Percentiles rank a stretch among this genome's conserved stretches.
Evolutionary conservation across 176 grass and related monocot genomes (phyloP).

Genomic region (Saccharum officinarum): DNA sequence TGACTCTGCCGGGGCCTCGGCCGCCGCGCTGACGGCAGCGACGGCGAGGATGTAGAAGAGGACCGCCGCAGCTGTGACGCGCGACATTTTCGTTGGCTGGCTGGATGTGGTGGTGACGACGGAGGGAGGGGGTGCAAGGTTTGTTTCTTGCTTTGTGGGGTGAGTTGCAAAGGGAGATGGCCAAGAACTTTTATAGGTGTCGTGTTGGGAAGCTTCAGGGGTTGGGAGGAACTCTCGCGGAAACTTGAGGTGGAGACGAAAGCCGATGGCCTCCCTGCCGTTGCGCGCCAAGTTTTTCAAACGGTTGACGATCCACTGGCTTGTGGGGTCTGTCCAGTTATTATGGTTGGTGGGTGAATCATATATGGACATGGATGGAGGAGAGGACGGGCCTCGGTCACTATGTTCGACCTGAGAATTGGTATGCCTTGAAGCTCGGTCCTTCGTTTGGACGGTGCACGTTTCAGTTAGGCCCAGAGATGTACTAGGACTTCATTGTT

Average conservation of each 20-base stretch:
- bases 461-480: not conserved
- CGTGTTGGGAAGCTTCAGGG: not conserved
- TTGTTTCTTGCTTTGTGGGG: slow-evolving; percentile 48
- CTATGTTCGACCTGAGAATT: not conserved
- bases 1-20: slow-evolving; percentile 37
- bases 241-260: not conserved
- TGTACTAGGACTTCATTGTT: not conserved
- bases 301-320: not conserved
- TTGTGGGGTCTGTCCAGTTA: not conserved
- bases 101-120: not conserved
- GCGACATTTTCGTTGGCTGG: slow-evolving; percentile 41
- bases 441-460: not conserved
- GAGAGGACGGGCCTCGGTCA: not conserved
- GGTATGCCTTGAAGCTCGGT: not conserved
- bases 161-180: slow-evolving; percentile 24
- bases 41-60: slow-evolving; percentile 49
- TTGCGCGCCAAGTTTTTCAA: slow-evolving; percentile 39
- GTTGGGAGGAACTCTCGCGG: not conserved
- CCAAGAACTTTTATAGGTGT: slow-evolving; percentile 16
- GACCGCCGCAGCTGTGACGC: slow-evolving; percentile 7
- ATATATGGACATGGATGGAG: too few species aligned
- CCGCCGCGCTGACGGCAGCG: not conserved
- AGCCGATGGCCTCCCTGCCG: not conserved
- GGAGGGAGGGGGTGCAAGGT: not conserved
- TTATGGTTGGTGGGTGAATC: not conserved